Evolutionary conservation across 495 filamentous ascomycete species (phyloP), one percentile per base, ranked within the genome.

Genomic region (Penicillium silybi): DNA sequence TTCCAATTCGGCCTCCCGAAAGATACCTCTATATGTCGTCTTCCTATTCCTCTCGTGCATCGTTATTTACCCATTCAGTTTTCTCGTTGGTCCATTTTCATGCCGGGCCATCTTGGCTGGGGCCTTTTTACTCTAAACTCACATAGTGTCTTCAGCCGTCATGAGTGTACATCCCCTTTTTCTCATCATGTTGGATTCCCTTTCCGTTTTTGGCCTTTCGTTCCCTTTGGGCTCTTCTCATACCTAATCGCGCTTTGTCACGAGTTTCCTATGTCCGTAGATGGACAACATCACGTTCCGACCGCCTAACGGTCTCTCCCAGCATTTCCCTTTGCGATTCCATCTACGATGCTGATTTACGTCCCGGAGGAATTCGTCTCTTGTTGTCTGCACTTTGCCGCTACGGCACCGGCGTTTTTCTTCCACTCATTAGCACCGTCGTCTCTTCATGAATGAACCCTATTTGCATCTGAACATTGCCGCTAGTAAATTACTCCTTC

Each of bases 1-100:
- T 72, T 62, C 52, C 65, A 62, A 61, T 66, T 66, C 64, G 59
- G 65, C 59, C 52, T 40, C 47, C 48, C 59, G 60, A 52, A 69
- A 73, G 69, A 75, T 74, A 73, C 70, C 70, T 72, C 70, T 71
- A 65, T 62, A 65, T 70, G 67, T 60, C 55, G 56, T 62, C 44
- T 59, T 53, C 46, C 52, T 52, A 38, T 57, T 49, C 49, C 53
- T 40, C 43, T 51, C 52, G 43, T 32, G 53, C 57, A 17, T 52
- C 38, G 3, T 43, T 32, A 16, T 46, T 45, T 19, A 37, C 35
- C 27, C 35, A 43, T 29, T 45, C 42, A 45, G 27, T 19, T 35
- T 19, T 23, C 20, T 32, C 19, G 35, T 19, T 34, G 34, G 50
- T 42, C 19, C 17, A 44, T 40, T 48, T 48, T 49, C 47, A 49